Evolutionary conservation across 1,284 basidiomycete genomes (phyloP).

Genomic region (Trametes polyzona): DNA sequence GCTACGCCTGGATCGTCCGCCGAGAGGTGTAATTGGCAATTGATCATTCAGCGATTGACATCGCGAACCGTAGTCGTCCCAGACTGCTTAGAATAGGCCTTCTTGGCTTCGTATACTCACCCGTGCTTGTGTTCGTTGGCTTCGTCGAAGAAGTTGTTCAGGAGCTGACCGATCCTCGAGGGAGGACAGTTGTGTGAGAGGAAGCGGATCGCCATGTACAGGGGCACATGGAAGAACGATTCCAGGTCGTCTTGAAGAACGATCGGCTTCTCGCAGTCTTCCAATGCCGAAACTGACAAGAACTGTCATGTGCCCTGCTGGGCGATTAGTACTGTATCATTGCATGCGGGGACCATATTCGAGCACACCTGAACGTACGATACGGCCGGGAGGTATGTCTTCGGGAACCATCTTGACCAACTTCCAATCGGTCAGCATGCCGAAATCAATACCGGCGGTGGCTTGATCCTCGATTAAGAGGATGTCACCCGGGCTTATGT

Average conservation of each 20-base stretch:
- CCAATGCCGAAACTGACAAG: conserved; percentile 1
- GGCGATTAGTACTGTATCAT: not conserved
- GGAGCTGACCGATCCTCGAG: not conserved
- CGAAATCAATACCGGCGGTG: not conserved
- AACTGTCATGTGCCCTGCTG: conserved; percentile 14
- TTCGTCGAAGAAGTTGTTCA: not conserved
- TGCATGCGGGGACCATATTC: not conserved
- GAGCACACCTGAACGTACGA: conserved; percentile 7
- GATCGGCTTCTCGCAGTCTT: not conserved
- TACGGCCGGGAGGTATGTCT: not conserved
- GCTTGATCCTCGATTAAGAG: not conserved
- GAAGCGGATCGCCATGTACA: conserved; percentile 15
- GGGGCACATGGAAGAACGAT: conserved; percentile 14
- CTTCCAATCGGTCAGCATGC: conserved; percentile 18
- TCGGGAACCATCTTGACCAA: not conserved
- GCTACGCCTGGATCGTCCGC: too few species aligned
- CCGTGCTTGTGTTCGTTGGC: too few species aligned
- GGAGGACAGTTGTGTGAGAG: conserved; percentile 12
- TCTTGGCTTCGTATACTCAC: too few species aligned
- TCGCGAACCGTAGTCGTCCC: too few species aligned
- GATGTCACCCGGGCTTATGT: conserved; percentile 17
- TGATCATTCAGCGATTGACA: too few species aligned
- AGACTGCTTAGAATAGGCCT: not conserved
- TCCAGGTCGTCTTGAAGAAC: conserved; percentile 14
- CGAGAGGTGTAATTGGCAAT: too few species aligned